A percentile compares a stretch with the other conserved stretches of the same genome.
Evolutionary conservation across 2,329 filamentous ascomycete species (phyloP).

Genomic region (Neonectria hederae): DNA sequence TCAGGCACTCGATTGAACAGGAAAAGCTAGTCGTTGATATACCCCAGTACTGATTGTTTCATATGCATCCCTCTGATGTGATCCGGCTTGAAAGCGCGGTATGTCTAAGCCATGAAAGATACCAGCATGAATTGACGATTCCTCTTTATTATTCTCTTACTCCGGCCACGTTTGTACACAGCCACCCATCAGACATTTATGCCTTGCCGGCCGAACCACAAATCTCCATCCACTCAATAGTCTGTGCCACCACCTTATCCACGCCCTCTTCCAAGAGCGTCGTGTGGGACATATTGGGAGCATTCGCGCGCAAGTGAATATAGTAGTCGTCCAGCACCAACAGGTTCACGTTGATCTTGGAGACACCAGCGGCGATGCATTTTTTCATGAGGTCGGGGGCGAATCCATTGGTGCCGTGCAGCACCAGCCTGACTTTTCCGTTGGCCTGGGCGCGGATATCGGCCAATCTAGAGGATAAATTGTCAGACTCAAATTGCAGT

Average conservation of each 20-base stretch:
- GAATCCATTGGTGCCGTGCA: conserved; percentile 68
- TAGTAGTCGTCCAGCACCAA: conserved; percentile 52
- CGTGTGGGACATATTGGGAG: neutral
- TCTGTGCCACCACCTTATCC: conserved; percentile 47
- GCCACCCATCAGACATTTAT: neutral
- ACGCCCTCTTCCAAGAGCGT: neutral
- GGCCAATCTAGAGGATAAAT: too few relatives aligned
- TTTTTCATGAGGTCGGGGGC: conserved; percentile 56
- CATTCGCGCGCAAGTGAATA: neutral
- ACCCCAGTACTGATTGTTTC: too few relatives aligned
- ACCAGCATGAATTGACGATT: neutral
- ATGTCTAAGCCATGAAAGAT: neutral
- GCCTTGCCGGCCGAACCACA: conserved; percentile 19
- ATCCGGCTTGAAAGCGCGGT: neutral
- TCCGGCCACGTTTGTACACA: neutral
- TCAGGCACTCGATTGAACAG: neutral
- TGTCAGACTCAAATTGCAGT: too few relatives aligned
- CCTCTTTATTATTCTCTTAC: too few relatives aligned
- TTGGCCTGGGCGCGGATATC: too few relatives aligned
- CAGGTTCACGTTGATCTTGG: conserved; percentile 68
- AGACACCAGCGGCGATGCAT: conserved; percentile 61
- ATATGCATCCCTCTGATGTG: too few relatives aligned
- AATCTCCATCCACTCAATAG: conserved; percentile 26
- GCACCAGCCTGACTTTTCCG: conserved; percentile 42
- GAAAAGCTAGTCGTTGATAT: too few relatives aligned